A percentile compares a stretch with the other conserved stretches of the same genome.
Evolutionary conservation across 2,329 filamentous ascomycete genomes (phyloP).

Genomic region (Colletotrichum truncatum): DNA sequence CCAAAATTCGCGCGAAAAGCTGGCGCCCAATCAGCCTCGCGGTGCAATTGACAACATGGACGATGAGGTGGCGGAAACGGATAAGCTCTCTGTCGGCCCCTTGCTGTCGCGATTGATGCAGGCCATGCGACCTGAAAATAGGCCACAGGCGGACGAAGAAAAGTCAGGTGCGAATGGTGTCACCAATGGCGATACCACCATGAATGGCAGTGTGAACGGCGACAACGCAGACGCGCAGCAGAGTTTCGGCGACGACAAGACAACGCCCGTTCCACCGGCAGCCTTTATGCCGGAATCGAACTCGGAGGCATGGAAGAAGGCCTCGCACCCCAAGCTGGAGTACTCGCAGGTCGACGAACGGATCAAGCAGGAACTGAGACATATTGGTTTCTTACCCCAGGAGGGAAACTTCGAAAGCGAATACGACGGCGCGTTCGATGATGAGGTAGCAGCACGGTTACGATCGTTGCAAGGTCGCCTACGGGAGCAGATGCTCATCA

Average conservation of each 20-base stretch:
- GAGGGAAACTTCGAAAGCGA: conserved; percentile 71
- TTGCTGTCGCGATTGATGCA: conserved; percentile 84
- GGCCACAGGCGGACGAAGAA: conserved; percentile 64
- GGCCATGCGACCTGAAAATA: conserved; percentile 80
- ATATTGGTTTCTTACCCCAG: conserved; percentile 85
- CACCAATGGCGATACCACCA: conserved; percentile 62
- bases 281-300: conserved; percentile 82
- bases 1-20: conserved; percentile 68
- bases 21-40: conserved; percentile 82
- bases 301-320: conserved; percentile 81
- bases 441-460: conserved; percentile 90
- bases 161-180: conserved; percentile 62
- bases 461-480: conserved; percentile 86
- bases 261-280: conserved; percentile 67
- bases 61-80: conserved; percentile 87
- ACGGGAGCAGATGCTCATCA: conserved; percentile 84
- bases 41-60: conserved; percentile 88
- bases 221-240: conserved; percentile 50
- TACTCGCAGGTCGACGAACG: conserved; percentile 90
- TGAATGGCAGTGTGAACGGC: conserved; percentile 58
- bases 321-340: conserved; percentile 79
- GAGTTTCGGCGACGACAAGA: conserved; percentile 45
- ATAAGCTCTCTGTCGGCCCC: conserved; percentile 88
- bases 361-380: conserved; percentile 87
- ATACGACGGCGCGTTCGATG: conserved; percentile 90